Conservation (phyloP, 1,139 yeast species). For the Zygotorulaspora mrakii region DNA sequence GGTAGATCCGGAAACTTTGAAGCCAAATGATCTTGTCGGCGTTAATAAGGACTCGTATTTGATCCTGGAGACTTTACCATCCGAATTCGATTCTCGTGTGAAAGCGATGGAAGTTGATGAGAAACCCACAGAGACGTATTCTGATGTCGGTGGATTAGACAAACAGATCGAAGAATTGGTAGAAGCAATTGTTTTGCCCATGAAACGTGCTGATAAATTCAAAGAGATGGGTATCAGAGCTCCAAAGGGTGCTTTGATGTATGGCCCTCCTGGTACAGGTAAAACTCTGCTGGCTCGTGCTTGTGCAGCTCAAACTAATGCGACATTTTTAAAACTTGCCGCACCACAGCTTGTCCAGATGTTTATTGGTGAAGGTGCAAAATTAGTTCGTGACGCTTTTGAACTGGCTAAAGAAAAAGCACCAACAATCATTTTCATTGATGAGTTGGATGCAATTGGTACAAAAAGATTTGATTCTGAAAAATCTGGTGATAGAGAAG, state of each 20-base stretch:
- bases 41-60: conserved; percentile 95
- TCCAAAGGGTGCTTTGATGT: conserved; percentile 98
- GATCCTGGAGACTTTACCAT: conserved; percentile 89
- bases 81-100: conserved; percentile 95
- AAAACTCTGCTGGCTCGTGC: conserved; percentile 95
- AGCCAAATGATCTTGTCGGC: conserved; percentile 96
- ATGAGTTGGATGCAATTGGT: conserved; percentile 98
- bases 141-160: conserved; percentile 96
- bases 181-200: conserved; percentile 96
- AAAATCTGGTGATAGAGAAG: conserved; percentile 97
- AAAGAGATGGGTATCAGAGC: conserved; percentile 85
- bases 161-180: conserved; percentile 97
- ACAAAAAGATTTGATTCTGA: conserved; percentile 97
- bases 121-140: conserved; percentile 93
- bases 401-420: conserved; percentile 98
- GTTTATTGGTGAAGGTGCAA: conserved; percentile 99
- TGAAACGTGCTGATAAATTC: conserved; percentile 97
- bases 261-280: conserved; percentile 99
- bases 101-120: conserved; percentile 99
- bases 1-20: conserved; percentile 81
- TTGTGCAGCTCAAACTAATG: conserved; percentile 98
- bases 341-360: conserved; percentile 98
- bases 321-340: conserved; percentile 93
- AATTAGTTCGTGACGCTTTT: conserved; percentile 94
- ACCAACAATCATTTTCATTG: conserved; percentile 95